A percentile compares a stretch with the other conserved stretches of the same genome.
Evolutionary conservation across 768 basidiomycete species (phyloP).

Genomic region (Daedaleopsis sinensis): DNA sequence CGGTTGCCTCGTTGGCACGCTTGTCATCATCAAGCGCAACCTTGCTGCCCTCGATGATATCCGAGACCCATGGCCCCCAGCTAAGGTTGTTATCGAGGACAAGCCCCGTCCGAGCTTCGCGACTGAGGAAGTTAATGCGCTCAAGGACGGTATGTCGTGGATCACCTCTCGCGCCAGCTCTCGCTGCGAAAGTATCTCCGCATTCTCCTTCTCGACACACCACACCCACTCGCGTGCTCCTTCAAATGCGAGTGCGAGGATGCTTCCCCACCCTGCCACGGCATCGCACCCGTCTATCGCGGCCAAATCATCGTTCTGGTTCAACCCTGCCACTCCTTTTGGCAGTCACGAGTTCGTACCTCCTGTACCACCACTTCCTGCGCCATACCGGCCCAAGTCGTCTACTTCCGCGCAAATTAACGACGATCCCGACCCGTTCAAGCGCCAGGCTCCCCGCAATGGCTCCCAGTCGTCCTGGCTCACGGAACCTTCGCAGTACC

Average conservation of each 20-base stretch:
- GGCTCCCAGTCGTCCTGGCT: slow-evolving; percentile 78
- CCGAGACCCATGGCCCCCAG: slow-evolving; percentile 63
- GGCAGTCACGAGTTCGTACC: slow-evolving; percentile 49
- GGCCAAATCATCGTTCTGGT: slow-evolving; percentile 66
- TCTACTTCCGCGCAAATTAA: slow-evolving; percentile 40
- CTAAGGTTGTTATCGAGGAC: slow-evolving; percentile 49
- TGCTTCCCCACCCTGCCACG: slow-evolving; percentile 36
- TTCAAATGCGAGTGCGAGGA: slow-evolving; percentile 36
- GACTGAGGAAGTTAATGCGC: slow-evolving; percentile 71
- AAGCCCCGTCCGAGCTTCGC: slow-evolving; percentile 64
- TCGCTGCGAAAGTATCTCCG: slow-evolving; percentile 60
- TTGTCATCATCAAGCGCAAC: slow-evolving; percentile 68
- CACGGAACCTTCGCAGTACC: slow-evolving; percentile 62
- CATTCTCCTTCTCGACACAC: slow-evolving; percentile 76
- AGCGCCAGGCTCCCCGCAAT: slow-evolving; percentile 51
- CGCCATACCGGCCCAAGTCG: slow-evolving; percentile 53
- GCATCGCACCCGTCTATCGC: slow-evolving; percentile 38
- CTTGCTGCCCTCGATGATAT: slow-evolving; percentile 56
- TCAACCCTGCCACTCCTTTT: slow-evolving; percentile 46
- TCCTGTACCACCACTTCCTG: slow-evolving; percentile 60
- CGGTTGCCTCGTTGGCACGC: slow-evolving; percentile 61
- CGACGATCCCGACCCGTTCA: slow-evolving; percentile 66
- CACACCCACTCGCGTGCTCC: slow-evolving; percentile 50
- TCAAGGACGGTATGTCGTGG: slow-evolving; percentile 82
- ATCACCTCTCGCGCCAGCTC: slow-evolving; percentile 66